Evolutionary conservation across 2,329 filamentous ascomycete genomes (phyloP).

Genomic region (Beauveria brongniartii): DNA sequence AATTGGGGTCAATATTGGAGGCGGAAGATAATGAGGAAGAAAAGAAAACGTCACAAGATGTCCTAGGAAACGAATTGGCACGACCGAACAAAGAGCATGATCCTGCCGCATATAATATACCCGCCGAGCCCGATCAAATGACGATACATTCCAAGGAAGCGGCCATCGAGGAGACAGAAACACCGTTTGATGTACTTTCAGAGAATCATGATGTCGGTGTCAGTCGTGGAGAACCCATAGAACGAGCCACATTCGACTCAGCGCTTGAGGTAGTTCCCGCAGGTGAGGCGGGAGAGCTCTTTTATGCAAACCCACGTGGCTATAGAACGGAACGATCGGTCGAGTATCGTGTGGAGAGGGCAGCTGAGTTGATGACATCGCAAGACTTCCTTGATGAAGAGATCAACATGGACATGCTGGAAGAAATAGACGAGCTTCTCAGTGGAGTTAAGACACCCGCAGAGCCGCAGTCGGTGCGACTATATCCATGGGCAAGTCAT

Average conservation of each 20-base stretch:
- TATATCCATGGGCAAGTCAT: neutral
- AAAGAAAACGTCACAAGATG: neutral
- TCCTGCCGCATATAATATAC: neutral
- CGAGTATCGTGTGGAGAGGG: neutral
- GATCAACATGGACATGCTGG: conserved; percentile 17
- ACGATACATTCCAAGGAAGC: neutral
- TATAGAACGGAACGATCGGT: neutral
- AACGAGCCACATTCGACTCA: neutral
- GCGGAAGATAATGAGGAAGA: neutral
- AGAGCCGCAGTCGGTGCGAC: neutral
- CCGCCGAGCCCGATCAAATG: neutral
- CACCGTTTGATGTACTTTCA: too few species aligned
- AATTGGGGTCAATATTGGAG: neutral
- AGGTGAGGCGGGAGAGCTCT: neutral
- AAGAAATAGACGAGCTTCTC: conserved; percentile 13
- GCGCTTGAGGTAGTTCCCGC: neutral
- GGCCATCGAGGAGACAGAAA: neutral
- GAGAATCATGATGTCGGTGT: neutral
- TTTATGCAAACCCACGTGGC: neutral
- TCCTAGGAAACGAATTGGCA: neutral
- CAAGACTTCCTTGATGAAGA: conserved; percentile 18
- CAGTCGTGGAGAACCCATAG: neutral
- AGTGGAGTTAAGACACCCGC: neutral
- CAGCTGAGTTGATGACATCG: neutral
- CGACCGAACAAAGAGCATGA: neutral